Percentiles rank a stretch among this genome's conserved stretches.
These are phyloP conservation scores for Saccharomycopsis sp. DNA, from an alignment of 805 yeast genomes.

Conservation along the genomic window DNA sequence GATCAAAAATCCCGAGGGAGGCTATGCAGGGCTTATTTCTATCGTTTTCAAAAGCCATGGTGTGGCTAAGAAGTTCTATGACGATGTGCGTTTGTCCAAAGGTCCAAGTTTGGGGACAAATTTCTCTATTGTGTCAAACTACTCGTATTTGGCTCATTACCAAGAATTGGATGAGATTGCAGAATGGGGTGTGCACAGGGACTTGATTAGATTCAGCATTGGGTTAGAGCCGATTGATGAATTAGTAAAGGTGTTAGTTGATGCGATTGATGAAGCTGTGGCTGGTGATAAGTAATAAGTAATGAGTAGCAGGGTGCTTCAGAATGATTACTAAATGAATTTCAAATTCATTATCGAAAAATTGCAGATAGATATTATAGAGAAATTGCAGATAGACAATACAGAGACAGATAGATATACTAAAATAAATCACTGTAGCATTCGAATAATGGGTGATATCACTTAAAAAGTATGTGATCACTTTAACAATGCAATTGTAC, in stretches of 20 bases:
- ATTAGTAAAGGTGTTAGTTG: slow-evolving; percentile 42
- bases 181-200: slow-evolving; percentile 75
- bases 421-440: too few relatives aligned
- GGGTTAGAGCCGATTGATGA: slow-evolving; percentile 73
- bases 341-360: too few relatives aligned
- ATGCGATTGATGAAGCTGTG: slow-evolving; percentile 43
- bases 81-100: slow-evolving; percentile 62
- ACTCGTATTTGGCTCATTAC: slow-evolving; percentile 80
- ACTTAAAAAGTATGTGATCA: too few relatives aligned
- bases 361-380: too few relatives aligned
- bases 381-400: too few relatives aligned
- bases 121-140: slow-evolving; percentile 85
- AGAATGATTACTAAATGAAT: too few relatives aligned
- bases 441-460: too few relatives aligned
- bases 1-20: slow-evolving; percentile 62
- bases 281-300: too few relatives aligned
- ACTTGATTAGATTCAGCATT: slow-evolving; percentile 72
- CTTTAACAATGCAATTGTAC: too few relatives aligned
- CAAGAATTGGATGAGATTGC: slow-evolving; percentile 73
- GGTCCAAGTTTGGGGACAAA: slow-evolving; percentile 92
- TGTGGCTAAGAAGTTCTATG: slow-evolving; percentile 69
- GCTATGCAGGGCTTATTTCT: slow-evolving; percentile 84
- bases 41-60: slow-evolving; percentile 57
- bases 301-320: too few relatives aligned
- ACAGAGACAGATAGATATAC: too few relatives aligned